Evolutionary conservation across 2,329 filamentous ascomycete genomes (phyloP), one percentile per base, ranked within the genome.

Genomic region (Alternaria ethzedia): DNA sequence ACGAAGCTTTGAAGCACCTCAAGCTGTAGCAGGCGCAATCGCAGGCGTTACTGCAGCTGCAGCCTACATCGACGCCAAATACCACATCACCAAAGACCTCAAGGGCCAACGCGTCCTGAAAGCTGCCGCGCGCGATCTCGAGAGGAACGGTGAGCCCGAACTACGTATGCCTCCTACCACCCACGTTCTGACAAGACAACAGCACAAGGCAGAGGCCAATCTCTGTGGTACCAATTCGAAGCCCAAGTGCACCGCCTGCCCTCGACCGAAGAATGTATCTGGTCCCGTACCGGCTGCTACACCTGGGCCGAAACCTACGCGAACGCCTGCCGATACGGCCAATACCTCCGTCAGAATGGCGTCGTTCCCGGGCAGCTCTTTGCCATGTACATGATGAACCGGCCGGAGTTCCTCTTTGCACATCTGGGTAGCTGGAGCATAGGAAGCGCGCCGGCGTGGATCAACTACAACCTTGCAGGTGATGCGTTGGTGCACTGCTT

Each of bases 21-120:
- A 36, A 36, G 32, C 32, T 36, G 67, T 78, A 17, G 76, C 74
- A 55, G 76, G 75, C 49, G 77, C 77, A 46, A 69, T 79, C 65
- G 77, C 76, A 54, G 78, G 73, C 54, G 70, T 71, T 9, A 72
- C 70, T 12, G 82, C 82, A 11, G 80, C 82, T 12, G 85, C 86
- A 44, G 84, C 85, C 13, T 92, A 92, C 69, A 80, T 91, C 47
- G 87, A 94, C 72, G 91, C 88, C 57, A 92, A 91, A 81, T 89
- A 86, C 70, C 87, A 91, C 74, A 75, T 94, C 54, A 76, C 80
- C 45, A 87, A 91, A 71, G 91, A 94, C 75, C 66, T 90, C 15
- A 69, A 74, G 0, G 70, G 71, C 7, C 76, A 91, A n/a, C 74
- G 81, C 12, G 78, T 79, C 11, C 63, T 81, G n/a, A 82, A 79